Conservation (phyloP, 441 rosid species). For the Syzygium syzygioides region DNA sequence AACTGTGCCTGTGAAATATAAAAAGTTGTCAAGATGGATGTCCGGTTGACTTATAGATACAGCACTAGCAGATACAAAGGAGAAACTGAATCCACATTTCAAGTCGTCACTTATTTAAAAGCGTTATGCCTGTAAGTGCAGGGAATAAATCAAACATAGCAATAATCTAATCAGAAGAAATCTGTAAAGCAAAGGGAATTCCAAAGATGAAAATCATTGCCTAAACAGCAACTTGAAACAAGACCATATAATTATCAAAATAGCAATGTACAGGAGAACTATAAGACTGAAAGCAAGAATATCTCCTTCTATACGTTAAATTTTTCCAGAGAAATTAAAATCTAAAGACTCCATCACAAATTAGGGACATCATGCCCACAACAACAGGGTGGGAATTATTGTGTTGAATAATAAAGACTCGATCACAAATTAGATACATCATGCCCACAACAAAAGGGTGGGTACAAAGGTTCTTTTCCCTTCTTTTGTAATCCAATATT, state of each 20-base stretch:
- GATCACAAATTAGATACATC: background rate
- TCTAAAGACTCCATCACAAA: background rate
- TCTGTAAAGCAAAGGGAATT: background rate
- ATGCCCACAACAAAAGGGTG: background rate
- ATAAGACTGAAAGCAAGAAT: background rate
- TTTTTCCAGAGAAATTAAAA: background rate
- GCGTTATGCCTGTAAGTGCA: background rate
- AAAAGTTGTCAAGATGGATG: background rate
- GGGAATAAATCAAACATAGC: background rate
- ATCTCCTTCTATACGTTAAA: background rate
- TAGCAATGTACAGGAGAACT: background rate
- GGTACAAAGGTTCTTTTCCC: background rate
- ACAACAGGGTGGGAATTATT: background rate
- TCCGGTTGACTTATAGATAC: background rate
- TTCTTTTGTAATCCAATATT: background rate
- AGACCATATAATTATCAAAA: background rate
- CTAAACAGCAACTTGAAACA: background rate
- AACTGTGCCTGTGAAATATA: conserved; percentile 35
- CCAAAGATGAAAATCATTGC: background rate
- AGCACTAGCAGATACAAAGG: background rate
- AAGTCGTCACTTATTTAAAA: background rate
- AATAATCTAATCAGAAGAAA: background rate
- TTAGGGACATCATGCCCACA: background rate
- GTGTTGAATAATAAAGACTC: background rate
- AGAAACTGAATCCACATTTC: background rate